A percentile compares a stretch with the other conserved stretches of the same genome.
These are phyloP conservation scores for Cystofilobasidium macerans DNA, from an alignment of 768 basidiomycete genomes.

Conservation along the genomic window DNA sequence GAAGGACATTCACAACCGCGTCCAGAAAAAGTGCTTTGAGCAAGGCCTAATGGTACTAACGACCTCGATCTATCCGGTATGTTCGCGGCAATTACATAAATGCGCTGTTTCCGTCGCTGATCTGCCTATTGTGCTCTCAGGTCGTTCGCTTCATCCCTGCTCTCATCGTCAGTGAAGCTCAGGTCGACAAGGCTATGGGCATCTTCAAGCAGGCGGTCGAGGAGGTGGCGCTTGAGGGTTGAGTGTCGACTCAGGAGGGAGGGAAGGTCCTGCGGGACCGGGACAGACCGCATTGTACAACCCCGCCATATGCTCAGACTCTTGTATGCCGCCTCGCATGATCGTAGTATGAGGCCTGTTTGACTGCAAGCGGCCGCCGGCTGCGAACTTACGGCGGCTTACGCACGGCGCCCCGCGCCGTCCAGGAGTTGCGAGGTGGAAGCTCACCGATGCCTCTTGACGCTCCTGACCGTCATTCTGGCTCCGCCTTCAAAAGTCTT, in stretches of 20 bases:
- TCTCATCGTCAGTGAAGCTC: constrained; percentile 62
- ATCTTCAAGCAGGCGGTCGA: constrained; percentile 45
- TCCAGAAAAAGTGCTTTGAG: constrained; percentile 70
- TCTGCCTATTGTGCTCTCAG: constrained; percentile 21
- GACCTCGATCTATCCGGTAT: constrained; percentile 70
- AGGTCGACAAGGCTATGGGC: constrained; percentile 49
- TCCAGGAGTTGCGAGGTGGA: too few relatives aligned
- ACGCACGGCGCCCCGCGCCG: too few relatives aligned
- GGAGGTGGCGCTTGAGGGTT: constrained; percentile 39
- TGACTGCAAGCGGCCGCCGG: too few relatives aligned
- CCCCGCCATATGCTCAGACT: too few relatives aligned
- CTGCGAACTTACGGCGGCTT: too few relatives aligned
- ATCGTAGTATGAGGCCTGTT: too few relatives aligned
- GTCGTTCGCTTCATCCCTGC: constrained; percentile 85
- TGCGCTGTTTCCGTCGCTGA: constrained; percentile 9
- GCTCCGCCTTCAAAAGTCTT: background rate
- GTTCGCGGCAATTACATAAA: constrained; percentile 42
- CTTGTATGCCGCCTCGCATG: background rate
- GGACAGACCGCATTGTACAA: too few relatives aligned
- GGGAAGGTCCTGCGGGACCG: too few relatives aligned
- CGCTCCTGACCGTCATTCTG: background rate
- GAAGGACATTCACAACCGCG: constrained; percentile 53
- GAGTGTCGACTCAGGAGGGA: background rate
- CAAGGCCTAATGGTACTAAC: constrained; percentile 79
- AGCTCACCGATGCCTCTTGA: background rate